Evolutionary conservation across 257 asterid genomes (phyloP), one percentile per base, ranked within the genome.

Genomic region (Primulina huaijiensis): DNA sequence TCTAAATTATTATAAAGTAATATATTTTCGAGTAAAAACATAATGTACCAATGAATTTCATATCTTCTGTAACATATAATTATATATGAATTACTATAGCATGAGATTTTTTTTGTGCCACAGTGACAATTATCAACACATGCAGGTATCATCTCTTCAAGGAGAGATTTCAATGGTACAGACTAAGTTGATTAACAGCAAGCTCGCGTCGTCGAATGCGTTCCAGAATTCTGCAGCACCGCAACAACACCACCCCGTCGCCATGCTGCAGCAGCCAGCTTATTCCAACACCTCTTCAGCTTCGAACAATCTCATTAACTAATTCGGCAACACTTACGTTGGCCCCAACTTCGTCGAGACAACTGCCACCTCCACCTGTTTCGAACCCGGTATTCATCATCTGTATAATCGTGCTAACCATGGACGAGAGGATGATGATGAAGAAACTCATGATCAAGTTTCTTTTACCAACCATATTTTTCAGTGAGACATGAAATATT

Each of bases 101-200:
- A 11, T 60, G 35, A 27, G 37, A 17, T 60, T 17, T 2, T 62
- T 14, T 62, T 35, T 35, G 19, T 25, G 16, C 9, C 25, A 35
- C 61, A 16, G 16, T 21, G 1, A 11, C 4, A 65, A 68, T 57
- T 66, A 62, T n/a, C 3, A 29, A 50, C 29, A 17, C 57, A 46
- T 65, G 67, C 74, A 90, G 97, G 96, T 92, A 69, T 84, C 90
- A 63, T 78, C 89, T 14, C 93, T 92, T 35, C 96, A 88, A 76
- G 83, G 87, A 50, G 98, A 92, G 78, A 74, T 90, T 5, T 82
- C 89, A 21, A 30, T 80, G 82, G 98, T 90, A 70, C 95, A 92
- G 73, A 78, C 80, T 17, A 90, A 90, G 76, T 68, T 92, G 8
- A 82, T 90, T 62, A 92, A 82, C 82, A 88, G 80, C 75, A 84